These are phyloP conservation scores for Trypanosoma lewisi DNA, from an alignment of 208 protist species.

Conservation along the genomic window DNA sequence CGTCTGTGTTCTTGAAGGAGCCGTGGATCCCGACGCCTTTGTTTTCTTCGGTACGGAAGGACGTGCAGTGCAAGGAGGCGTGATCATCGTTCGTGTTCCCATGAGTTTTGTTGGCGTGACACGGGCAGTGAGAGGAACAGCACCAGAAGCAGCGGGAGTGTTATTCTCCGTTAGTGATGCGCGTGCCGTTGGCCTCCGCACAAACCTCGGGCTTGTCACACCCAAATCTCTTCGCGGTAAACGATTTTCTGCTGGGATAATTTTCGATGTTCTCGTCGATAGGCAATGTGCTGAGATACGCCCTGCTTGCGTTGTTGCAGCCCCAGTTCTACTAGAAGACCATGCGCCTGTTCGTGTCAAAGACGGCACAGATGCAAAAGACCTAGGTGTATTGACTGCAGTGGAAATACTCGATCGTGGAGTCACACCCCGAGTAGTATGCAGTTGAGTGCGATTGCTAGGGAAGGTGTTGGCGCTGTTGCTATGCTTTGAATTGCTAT, in stretches of 20 bases:
- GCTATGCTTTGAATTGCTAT: no score
- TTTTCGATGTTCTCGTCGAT: not conserved
- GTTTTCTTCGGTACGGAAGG: not conserved
- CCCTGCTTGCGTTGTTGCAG: not conserved
- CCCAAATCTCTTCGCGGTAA: not conserved
- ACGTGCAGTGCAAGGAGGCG: not conserved
- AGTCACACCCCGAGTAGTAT: not conserved
- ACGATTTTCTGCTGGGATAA: not conserved
- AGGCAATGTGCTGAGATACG: not conserved
- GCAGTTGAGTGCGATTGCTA: not conserved
- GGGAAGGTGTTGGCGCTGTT: no score
- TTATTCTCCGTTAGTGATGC: not conserved
- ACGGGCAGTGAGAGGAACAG: not conserved
- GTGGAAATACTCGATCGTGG: constrained; percentile 1
- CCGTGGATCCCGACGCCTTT: not conserved
- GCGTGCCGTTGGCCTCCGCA: constrained; percentile 2
- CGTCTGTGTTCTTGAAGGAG: not conserved
- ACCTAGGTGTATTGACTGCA: not conserved
- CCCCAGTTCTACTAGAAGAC: not conserved
- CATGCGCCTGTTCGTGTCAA: not conserved
- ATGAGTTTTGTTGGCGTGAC: not conserved
- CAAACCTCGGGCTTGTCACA: constrained; percentile 13
- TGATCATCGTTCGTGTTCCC: not conserved
- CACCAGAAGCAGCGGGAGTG: no score
- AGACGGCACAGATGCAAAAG: not conserved